Percentiles rank a stretch among this genome's conserved stretches.
These are phyloP conservation scores for Colletotrichum sp. DNA, from an alignment of 2,329 filamentous ascomycete species.

Conservation along the genomic window DNA sequence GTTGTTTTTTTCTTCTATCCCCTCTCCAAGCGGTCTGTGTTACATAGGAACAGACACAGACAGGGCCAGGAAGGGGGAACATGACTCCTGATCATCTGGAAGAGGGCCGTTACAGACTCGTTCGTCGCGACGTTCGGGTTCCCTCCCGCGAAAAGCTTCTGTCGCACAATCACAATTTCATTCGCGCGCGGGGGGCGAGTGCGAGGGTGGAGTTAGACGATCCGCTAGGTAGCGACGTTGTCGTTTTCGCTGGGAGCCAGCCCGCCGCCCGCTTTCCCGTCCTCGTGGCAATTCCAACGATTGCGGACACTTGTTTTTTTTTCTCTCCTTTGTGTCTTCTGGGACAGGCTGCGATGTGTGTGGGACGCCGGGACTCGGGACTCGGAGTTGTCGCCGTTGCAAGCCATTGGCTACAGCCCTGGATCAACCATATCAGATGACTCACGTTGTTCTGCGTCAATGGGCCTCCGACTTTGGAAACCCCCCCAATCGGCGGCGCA, in stretches of 20 bases:
- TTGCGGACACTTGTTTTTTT: neutral
- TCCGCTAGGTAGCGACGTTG: neutral
- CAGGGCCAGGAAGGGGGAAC: neutral
- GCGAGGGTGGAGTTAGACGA: neutral
- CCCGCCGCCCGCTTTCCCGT: neutral
- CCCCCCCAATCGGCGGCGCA: neutral
- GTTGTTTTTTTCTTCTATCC: neutral
- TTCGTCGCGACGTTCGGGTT: neutral
- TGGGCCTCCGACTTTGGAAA: neutral
- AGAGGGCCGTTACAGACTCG: neutral
- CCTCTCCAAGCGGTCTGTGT: constrained; percentile 4
- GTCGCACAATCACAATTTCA: neutral
- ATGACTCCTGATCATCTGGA: constrained; percentile 2
- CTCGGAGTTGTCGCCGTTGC: neutral
- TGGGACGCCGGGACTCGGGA: neutral
- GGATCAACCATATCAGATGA: constrained; percentile 15
- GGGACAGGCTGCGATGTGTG: neutral
- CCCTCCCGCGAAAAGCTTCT: neutral
- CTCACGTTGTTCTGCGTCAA: neutral
- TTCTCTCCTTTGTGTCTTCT: neutral
- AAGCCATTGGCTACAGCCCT: neutral
- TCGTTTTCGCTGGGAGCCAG: neutral
- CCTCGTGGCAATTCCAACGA: constrained; percentile 8
- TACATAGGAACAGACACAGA: neutral
- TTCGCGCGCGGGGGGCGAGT: neutral